Percentiles rank a stretch among this genome's conserved stretches.
These are phyloP conservation scores for Tylopilus rubrobrunneus DNA, from an alignment of 768 basidiomycete species.

Conservation along the genomic window DNA sequence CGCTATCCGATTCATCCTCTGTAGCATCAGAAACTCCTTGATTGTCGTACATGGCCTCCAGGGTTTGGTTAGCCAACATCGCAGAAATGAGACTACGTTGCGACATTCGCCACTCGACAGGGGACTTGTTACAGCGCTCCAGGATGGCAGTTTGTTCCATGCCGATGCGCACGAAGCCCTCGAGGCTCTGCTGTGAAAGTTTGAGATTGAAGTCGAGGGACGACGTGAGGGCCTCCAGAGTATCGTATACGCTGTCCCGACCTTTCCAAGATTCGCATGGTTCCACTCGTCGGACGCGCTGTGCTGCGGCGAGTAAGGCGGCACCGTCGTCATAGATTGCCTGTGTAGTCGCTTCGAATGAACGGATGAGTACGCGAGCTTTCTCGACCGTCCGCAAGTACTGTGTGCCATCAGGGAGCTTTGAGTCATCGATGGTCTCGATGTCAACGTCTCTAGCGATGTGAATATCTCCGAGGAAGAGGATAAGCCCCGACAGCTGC, in stretches of 20 bases:
- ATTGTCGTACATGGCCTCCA: slow-evolving; percentile 16
- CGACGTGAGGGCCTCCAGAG: slow-evolving; percentile 26
- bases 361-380: slow-evolving; percentile 44
- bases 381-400: slow-evolving; percentile 42
- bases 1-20: slow-evolving; percentile 10
- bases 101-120: slow-evolving; percentile 46
- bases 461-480: slow-evolving; percentile 45
- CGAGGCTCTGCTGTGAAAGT: slow-evolving; percentile 35
- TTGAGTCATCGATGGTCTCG: slow-evolving; percentile 35
- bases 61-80: slow-evolving; percentile 20
- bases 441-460: slow-evolving; percentile 51
- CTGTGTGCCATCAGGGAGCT: slow-evolving; percentile 32
- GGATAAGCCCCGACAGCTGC: slow-evolving; percentile 39
- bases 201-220: slow-evolving; percentile 35
- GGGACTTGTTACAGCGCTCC: slow-evolving; percentile 35
- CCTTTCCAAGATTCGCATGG: slow-evolving; percentile 23
- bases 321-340: slow-evolving; percentile 48
- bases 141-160: slow-evolving; percentile 39
- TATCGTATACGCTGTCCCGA: slow-evolving; percentile 24
- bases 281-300: slow-evolving; percentile 29
- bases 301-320: slow-evolving; percentile 38
- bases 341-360: slow-evolving; percentile 46
- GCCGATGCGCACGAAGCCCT: slow-evolving; percentile 35
- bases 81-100: slow-evolving; percentile 35
- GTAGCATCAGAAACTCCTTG: slow-evolving; percentile 4